Base-by-base conservation (phyloP, 2,329 filamentous ascomycete species). In the Fusarium sp. region DNA sequence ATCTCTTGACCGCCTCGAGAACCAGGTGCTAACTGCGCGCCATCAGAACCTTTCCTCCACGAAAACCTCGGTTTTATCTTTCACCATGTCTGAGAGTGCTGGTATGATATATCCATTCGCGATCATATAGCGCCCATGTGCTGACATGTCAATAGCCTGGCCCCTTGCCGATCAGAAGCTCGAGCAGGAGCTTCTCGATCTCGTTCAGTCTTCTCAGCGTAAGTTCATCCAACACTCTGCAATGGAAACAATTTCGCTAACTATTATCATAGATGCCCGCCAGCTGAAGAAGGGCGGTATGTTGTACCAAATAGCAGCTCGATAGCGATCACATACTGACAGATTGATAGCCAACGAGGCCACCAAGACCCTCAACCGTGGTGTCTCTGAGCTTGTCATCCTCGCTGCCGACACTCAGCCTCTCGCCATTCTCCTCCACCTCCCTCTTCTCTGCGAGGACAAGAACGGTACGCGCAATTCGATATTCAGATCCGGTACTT, bases 341-440 rank as follows among this genome's bases (percentile, higher is more conserved):
- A 63, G 40, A 37, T n/a, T 27, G 56, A 17, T 27, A 41, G 56
- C 49, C 27, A 68, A 62, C 67, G 44, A 71, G 75, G 79, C 79
- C 47, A 97, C 93, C 77, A 97, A 97, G 86, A 92, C 93, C 2
- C 86, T 97, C 50, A 96, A 96, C 84, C 91, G 95, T 73, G 94
- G 95, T 82, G 94, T 95, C 67, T 89, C 89, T 72, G 95, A 98
- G 83, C 84, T 98, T 69, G 90, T 97, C 76, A 87, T 98, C 73
- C 88, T 97, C 55, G 93, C 94, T 47, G 94, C 93, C 68, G 95
- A 98, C 79, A 96, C 93, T 73, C 87, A 88, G 60, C 94, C 94
- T 41, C 86, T 97, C 51, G 92, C 93, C 53, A 97, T 97, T 71
- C 85, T 97, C 48, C 87, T 97, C 62, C 94, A 97, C 82, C 85